Percentiles rank a stretch among this genome's conserved stretches.
phyloP scores from a whole-genome alignment of 768 basidiomycete species.

The Suillus lakei region DNA sequence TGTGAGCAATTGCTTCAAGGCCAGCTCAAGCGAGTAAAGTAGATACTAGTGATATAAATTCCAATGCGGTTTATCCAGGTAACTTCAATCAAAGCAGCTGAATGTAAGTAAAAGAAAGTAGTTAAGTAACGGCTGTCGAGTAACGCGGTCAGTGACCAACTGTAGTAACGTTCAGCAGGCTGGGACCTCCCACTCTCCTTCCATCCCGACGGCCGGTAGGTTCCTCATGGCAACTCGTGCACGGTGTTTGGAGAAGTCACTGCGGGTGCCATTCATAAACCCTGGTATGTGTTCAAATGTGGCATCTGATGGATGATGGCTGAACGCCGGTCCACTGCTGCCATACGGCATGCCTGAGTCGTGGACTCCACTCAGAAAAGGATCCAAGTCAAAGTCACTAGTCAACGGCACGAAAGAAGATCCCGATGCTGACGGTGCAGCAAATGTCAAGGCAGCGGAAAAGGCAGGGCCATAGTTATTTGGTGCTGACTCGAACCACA shows the following conservation, averaged over 20 bases:
- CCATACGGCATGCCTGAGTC: slow-evolving; percentile 24
- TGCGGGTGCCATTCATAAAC: slow-evolving; percentile 27
- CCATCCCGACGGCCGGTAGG: slow-evolving; percentile 61
- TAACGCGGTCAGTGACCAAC: neutral
- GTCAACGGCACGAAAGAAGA: slow-evolving; percentile 35
- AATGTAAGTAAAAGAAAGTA: neutral
- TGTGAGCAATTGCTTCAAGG: slow-evolving; percentile 6
- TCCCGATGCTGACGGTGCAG: slow-evolving; percentile 43
- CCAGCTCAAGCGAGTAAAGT: slow-evolving; percentile 3
- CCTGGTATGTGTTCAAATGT: slow-evolving; percentile 36
- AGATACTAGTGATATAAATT: slow-evolving; percentile 6
- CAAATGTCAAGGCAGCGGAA: slow-evolving; percentile 25
- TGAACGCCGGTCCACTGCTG: slow-evolving; percentile 33
- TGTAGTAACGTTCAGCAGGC: slow-evolving; percentile 48
- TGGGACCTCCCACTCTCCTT: slow-evolving; percentile 82
- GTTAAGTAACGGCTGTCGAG: neutral
- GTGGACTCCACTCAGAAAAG: slow-evolving; percentile 24
- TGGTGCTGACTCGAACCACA: slow-evolving; percentile 30
- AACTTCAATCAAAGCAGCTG: neutral
- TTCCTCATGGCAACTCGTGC: slow-evolving; percentile 72
- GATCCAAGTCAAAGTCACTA: slow-evolving; percentile 4
- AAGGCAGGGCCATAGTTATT: slow-evolving; percentile 12
- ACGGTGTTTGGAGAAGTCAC: slow-evolving; percentile 44
- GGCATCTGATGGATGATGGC: slow-evolving; percentile 29
- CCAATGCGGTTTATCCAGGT: neutral